phyloP scores from a whole-genome alignment of 352 stramenopile genomes.

The Pythium utonaiense region DNA sequence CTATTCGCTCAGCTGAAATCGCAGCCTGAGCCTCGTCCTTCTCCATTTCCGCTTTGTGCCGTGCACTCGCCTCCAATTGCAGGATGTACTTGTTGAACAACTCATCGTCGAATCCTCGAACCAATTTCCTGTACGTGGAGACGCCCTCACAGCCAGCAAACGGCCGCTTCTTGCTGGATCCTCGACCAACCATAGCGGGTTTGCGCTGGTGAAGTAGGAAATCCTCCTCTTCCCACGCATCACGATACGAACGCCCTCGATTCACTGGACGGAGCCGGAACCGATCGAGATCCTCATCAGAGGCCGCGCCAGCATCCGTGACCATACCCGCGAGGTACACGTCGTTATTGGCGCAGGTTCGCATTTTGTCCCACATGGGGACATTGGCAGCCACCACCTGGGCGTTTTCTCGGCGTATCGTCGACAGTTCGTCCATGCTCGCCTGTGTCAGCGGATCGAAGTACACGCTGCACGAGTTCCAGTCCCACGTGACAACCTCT shows the following conservation, averaged over 20 bases:
- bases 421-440: slow-evolving; percentile 52
- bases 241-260: slow-evolving; percentile 64
- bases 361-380: slow-evolving; percentile 14
- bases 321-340: slow-evolving; percentile 43
- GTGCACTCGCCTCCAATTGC: slow-evolving; percentile 29
- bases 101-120: slow-evolving; percentile 77
- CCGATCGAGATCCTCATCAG: slow-evolving; percentile 3
- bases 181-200: slow-evolving; percentile 10
- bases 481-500: slow-evolving; percentile 48
- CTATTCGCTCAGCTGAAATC: neutral
- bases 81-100: slow-evolving; percentile 50
- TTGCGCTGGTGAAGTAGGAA: slow-evolving; percentile 40
- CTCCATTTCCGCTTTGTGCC: neutral
- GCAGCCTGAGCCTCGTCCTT: neutral
- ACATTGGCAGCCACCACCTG: slow-evolving; percentile 49
- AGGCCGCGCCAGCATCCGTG: slow-evolving; percentile 25
- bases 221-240: slow-evolving; percentile 77
- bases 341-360: slow-evolving; percentile 23
- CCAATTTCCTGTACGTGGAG: slow-evolving; percentile 52
- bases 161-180: slow-evolving; percentile 30
- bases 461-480: slow-evolving; percentile 54
- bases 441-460: slow-evolving; percentile 48
- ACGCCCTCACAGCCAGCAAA: slow-evolving; percentile 37
- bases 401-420: slow-evolving; percentile 48
- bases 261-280: slow-evolving; percentile 31